phyloP scores from a whole-genome alignment of 2,329 filamentous ascomycete genomes.

The Pseudogymnoascus sp. region DNA sequence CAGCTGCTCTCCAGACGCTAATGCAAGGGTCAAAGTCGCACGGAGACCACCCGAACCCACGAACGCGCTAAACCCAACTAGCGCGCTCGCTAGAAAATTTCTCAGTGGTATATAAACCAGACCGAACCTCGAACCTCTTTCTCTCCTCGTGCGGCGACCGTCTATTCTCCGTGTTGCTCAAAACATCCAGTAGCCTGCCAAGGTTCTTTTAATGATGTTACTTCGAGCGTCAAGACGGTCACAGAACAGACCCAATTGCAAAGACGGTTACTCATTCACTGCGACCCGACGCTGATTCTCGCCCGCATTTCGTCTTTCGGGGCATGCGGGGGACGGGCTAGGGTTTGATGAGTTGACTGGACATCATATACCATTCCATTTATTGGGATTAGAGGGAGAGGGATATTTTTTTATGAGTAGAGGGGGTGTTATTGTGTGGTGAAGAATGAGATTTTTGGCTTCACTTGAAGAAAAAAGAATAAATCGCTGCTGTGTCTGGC shows the following conservation, averaged over 20 bases:
- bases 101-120: neutral
- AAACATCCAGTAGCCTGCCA: slow-evolving; percentile 19
- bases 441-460: slow-evolving; percentile 44
- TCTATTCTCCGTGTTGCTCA: slow-evolving; percentile 28
- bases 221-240: slow-evolving; percentile 28
- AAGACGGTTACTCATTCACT: slow-evolving; percentile 45
- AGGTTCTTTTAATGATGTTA: slow-evolving; percentile 22
- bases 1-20: neutral
- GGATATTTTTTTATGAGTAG: slow-evolving; percentile 13
- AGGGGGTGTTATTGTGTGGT: slow-evolving; percentile 24
- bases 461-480: slow-evolving; percentile 10
- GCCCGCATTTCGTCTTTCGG: slow-evolving; percentile 29
- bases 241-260: slow-evolving; percentile 62
- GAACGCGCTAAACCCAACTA: neutral
- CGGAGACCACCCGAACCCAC: neutral
- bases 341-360: slow-evolving; percentile 27
- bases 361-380: slow-evolving; percentile 23
- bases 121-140: slow-evolving; percentile 13
- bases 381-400: neutral
- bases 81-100: slow-evolving; percentile 1
- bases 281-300: slow-evolving; percentile 33
- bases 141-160: slow-evolving; percentile 27
- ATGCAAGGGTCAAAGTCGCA: neutral
- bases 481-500: neutral
- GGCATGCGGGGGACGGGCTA: slow-evolving; percentile 36